A percentile compares a stretch with the other conserved stretches of the same genome.
phyloP scores from a whole-genome alignment of 441 rosid species.

The Daphne laureola region DNA sequence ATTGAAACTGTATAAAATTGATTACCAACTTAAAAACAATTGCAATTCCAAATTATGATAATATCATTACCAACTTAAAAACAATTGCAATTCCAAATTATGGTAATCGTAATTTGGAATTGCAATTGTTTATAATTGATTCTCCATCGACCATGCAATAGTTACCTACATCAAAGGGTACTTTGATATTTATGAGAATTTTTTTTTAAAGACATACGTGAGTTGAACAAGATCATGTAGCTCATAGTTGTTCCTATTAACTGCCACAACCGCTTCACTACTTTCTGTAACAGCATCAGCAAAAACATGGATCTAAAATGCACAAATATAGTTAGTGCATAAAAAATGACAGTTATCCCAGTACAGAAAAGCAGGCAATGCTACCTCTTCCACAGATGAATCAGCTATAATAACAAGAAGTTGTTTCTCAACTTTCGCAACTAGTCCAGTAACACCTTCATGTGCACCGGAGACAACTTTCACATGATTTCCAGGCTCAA shows the following conservation, averaged over 20 bases:
- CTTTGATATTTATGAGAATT: background rate
- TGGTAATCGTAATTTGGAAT: background rate
- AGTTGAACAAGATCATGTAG: slow-evolving; percentile 85
- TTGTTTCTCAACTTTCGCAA: slow-evolving; percentile 84
- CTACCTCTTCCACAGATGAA: slow-evolving; percentile 70
- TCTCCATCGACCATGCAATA: too few species aligned
- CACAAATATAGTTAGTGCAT: slow-evolving; percentile 1
- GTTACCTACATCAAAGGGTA: background rate
- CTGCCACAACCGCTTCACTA: slow-evolving; percentile 78
- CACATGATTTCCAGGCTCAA: slow-evolving; percentile 93
- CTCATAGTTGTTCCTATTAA: slow-evolving; percentile 75
- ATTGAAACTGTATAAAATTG: too few species aligned
- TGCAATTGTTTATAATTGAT: background rate
- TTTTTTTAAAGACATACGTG: slow-evolving; percentile 37
- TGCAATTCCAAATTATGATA: too few species aligned
- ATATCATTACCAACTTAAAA: too few species aligned
- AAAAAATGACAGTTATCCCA: background rate
- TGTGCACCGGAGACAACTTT: slow-evolving; percentile 88
- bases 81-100: too few species aligned
- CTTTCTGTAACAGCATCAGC: slow-evolving; percentile 89
- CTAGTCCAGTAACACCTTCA: slow-evolving; percentile 91
- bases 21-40: too few species aligned
- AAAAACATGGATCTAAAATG: slow-evolving; percentile 69
- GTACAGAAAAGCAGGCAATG: background rate
- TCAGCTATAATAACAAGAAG: slow-evolving; percentile 77